Percentiles rank a stretch among this genome's conserved stretches.
phyloP scores from a whole-genome alignment of 192 early-diverging fungal species.

The Oehlia diaphana region DNA sequence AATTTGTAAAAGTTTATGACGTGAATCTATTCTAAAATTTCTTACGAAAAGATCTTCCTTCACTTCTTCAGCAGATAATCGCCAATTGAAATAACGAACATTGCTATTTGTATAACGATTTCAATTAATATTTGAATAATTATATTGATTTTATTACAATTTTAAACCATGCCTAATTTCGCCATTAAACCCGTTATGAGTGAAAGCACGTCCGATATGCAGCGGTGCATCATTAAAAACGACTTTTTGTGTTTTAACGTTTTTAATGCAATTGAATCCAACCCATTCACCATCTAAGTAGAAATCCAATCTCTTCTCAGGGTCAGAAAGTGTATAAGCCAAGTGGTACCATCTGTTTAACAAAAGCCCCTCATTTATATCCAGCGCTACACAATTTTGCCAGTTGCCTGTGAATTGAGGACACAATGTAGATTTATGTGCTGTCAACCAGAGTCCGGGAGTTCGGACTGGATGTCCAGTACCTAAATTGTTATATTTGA shows the following conservation, averaged over 20 bases:
- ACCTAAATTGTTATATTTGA: not conserved
- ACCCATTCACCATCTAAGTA: slow-evolving; percentile 3
- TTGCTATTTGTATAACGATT: no score
- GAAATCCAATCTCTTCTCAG: slow-evolving; percentile 11
- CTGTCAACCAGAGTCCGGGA: not conserved
- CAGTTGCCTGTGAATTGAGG: slow-evolving; percentile 12
- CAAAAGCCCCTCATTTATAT: not conserved
- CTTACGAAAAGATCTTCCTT: no score
- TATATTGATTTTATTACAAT: slow-evolving; percentile 8
- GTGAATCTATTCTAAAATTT: not conserved
- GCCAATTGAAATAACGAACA: no score
- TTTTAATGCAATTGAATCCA: not conserved
- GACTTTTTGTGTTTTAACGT: not conserved
- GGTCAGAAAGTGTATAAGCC: slow-evolving; percentile 18
- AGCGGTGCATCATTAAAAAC: slow-evolving; percentile 15
- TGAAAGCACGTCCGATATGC: not conserved
- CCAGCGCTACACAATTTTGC: not conserved
- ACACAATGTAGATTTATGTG: not conserved
- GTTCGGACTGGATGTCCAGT: not conserved
- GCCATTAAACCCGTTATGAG: not conserved
- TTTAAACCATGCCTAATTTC: slow-evolving; percentile 12
- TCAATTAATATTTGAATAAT: not conserved
- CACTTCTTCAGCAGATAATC: no score
- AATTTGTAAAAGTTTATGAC: not conserved
- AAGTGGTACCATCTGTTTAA: slow-evolving; percentile 16